These are phyloP conservation scores for Globisporangium megalacanthum DNA, from an alignment of 352 stramenopile species.

Conservation along the genomic window DNA sequence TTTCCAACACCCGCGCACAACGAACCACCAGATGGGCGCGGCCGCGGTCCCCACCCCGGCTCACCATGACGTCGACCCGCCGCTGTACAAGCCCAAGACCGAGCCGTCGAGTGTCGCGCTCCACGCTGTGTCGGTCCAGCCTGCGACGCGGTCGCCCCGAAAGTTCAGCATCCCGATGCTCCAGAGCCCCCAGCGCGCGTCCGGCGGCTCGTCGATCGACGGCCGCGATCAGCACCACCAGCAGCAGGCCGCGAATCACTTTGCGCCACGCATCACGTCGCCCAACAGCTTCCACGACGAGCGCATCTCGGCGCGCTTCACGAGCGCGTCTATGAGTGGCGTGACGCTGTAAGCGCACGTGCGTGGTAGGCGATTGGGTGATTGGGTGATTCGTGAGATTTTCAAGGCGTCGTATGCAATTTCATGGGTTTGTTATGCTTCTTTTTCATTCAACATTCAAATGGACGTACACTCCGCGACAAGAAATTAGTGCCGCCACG, in stretches of 20 bases:
- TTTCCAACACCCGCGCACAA: conserved; percentile 52
- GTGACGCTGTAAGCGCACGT: conserved; percentile 10
- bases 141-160: conserved; percentile 6
- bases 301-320: conserved; percentile 14
- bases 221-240: conserved; percentile 8
- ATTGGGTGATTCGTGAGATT: too few relatives aligned
- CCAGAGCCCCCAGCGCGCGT: conserved; percentile 13
- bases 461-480: too few relatives aligned
- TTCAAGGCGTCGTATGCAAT: too few relatives aligned
- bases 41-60: background rate
- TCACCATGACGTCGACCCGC: conserved; percentile 5
- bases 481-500: too few relatives aligned
- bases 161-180: conserved; percentile 21
- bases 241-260: conserved; percentile 1
- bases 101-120: conserved; percentile 12
- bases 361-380: too few relatives aligned
- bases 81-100: conserved; percentile 11
- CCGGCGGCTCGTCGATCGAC: conserved; percentile 12
- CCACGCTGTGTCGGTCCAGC: conserved; percentile 14
- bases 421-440: too few relatives aligned
- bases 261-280: conserved; percentile 6
- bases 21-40: conserved; percentile 29
- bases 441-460: too few relatives aligned
- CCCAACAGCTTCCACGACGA: conserved; percentile 11
- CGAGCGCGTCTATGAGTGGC: conserved; percentile 12